Percentiles rank a stretch among this genome's conserved stretches.
phyloP scores from a whole-genome alignment of 345 rosid genomes.

The Eucalyptus polyanthemos region DNA sequence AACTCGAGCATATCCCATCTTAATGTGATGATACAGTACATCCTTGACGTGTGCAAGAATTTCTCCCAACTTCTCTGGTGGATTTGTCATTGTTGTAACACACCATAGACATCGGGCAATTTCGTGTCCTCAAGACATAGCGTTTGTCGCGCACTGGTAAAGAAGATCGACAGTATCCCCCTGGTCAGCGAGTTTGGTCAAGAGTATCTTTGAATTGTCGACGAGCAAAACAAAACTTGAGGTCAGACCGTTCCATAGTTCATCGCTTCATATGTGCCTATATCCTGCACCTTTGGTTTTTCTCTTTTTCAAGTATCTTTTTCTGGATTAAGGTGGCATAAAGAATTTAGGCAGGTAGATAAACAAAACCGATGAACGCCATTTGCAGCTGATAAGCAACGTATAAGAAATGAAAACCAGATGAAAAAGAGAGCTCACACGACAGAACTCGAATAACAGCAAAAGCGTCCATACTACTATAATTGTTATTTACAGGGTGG shows the following conservation, averaged over 20 bases:
- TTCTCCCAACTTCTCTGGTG: not conserved
- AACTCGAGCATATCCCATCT: not conserved
- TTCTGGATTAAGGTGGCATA: not conserved
- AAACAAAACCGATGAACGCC: not conserved
- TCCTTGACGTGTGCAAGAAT: not conserved
- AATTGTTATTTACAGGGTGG: slow-evolving; percentile 33
- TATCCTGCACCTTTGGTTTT: not conserved
- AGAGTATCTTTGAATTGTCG: not conserved
- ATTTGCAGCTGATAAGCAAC: not conserved
- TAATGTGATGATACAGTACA: not conserved
- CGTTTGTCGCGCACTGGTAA: not conserved
- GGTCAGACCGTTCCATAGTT: not conserved
- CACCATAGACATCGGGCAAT: not conserved
- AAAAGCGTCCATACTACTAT: not conserved
- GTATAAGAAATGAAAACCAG: not conserved
- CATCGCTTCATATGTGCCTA: not conserved
- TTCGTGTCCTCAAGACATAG: not conserved
- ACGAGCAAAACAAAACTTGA: not conserved
- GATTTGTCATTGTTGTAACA: not conserved
- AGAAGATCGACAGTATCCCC: not conserved
- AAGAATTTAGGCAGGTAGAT: not conserved
- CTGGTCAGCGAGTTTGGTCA: not conserved
- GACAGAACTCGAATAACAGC: not conserved
- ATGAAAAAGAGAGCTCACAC: not conserved
- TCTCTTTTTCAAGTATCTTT: not conserved